Base-by-base conservation (phyloP, 2,329 filamentous ascomycete species). In the Malbranchea zuffiana region DNA sequence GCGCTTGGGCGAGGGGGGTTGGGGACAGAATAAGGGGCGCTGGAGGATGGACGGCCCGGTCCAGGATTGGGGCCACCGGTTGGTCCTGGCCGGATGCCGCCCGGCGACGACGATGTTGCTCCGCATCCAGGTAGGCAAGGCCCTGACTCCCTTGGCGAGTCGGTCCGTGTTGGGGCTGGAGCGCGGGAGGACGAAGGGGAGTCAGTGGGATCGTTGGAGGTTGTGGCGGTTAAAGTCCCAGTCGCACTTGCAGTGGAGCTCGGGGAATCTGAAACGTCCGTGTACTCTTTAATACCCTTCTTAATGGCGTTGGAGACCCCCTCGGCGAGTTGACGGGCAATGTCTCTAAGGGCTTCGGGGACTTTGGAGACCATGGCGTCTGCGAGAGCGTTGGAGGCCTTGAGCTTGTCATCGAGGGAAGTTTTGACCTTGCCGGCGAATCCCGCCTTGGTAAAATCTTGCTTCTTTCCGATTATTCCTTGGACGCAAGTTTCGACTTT, bases 291-390 rank as follows among this genome's bases (percentile, higher is more conserved):
- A 25, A 56, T 35, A 40, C 55, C 55, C 38, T 47, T 48, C 47
- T 57, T 48, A 43, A 59, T 54, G 32, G 51, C 52, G 17, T 42
- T 41, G 43, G 49, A 49, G 43, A 59, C 52, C 36, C 53, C 54
- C 16, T 47, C 31, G 21, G 52, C 40, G 37, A 58, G 53, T 5
- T 44, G 11, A 12, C 32, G 17, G 29, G 55, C 54, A 32, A 56
- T 41, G 11, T 41, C 36, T 7, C 42, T 12, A 6, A 56, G 45
- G 12, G 39, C 40, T 2, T 39, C 18, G 26, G 55, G 54, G 17
- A 56, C 52, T 52, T 59, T 59, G 44, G 36, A 30, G 37, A 43
- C 43, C 39, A 59, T 51, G 43, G 53, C 52, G 7, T 44, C 31
- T 28, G 47, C 33, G 15, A 59, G 53, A 32, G 29, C 34, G 27